phyloP scores from a whole-genome alignment of 2,329 filamentous ascomycete genomes.

The Lasiodiplodia citricola region DNA sequence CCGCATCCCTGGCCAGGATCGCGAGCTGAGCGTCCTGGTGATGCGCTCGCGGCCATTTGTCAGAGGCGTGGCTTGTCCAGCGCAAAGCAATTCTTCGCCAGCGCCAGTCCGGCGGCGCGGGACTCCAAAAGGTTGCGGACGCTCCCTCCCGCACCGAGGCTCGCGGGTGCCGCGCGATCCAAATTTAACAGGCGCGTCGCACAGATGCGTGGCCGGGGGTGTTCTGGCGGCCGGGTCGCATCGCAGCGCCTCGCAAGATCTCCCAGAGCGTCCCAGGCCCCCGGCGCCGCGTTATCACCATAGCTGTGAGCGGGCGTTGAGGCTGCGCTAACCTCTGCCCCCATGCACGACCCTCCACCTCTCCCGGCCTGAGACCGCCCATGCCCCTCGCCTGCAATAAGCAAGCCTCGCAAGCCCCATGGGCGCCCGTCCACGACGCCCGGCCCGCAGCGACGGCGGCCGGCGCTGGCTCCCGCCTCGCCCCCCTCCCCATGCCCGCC shows the following conservation, averaged over 20 bases:
- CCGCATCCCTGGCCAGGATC: slow-evolving; percentile 5
- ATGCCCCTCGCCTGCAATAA: slow-evolving; percentile 26
- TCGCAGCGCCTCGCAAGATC: slow-evolving; percentile 17
- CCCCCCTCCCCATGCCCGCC: slow-evolving; percentile 8
- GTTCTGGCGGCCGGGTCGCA: slow-evolving; percentile 10
- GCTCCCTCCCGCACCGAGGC: neutral
- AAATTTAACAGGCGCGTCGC: slow-evolving; percentile 4
- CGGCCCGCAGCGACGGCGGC: slow-evolving; percentile 19
- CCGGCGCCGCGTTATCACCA: slow-evolving; percentile 15
- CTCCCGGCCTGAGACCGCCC: slow-evolving; percentile 25
- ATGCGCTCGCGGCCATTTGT: neutral
- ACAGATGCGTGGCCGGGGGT: slow-evolving; percentile 15
- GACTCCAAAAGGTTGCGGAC: neutral
- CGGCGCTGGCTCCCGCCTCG: slow-evolving; percentile 16
- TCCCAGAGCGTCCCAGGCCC: slow-evolving; percentile 10
- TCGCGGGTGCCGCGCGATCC: neutral
- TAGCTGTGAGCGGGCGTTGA: neutral
- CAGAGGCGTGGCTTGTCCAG: neutral
- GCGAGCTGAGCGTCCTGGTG: slow-evolving; percentile 17
- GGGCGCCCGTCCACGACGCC: slow-evolving; percentile 9
- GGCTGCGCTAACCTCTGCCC: slow-evolving; percentile 19
- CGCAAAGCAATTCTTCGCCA: neutral
- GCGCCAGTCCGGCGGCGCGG: neutral
- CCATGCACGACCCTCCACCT: slow-evolving; percentile 11
- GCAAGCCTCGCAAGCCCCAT: slow-evolving; percentile 21